Evolutionary conservation across 768 basidiomycete genomes (phyloP).

Genomic region (Phylloporus rhodoxanthus): DNA sequence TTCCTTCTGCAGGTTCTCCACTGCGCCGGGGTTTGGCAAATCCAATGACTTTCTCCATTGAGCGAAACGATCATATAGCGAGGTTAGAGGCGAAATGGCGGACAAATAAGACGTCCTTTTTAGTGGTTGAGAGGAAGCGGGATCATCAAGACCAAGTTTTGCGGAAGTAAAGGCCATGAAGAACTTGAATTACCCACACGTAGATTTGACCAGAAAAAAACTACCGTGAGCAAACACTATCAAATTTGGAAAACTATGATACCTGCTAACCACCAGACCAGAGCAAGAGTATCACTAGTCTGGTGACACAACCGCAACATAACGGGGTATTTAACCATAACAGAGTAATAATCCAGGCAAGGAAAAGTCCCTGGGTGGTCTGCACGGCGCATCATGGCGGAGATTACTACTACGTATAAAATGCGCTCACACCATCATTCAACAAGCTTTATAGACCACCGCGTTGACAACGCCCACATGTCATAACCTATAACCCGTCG

Average conservation of each 20-base stretch:
- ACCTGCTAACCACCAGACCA: no score
- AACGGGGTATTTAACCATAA: no score
- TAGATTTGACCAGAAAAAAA: constrained; percentile 32
- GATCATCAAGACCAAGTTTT: constrained; percentile 39
- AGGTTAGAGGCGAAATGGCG: constrained; percentile 50
- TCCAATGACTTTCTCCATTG: constrained; percentile 78
- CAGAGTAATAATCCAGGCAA: no score
- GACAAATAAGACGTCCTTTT: constrained; percentile 35
- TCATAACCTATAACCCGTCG: no score
- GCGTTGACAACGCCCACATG: no score
- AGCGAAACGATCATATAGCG: constrained; percentile 66
- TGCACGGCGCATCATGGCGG: no score
- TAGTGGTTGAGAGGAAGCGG: constrained; percentile 30
- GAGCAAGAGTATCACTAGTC: no score
- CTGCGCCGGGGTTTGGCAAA: constrained; percentile 86
- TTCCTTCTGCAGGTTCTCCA: constrained; percentile 91
- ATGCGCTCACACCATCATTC: no score
- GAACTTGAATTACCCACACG: constrained; percentile 11
- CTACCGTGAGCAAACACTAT: constrained; percentile 26
- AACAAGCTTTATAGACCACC: no score
- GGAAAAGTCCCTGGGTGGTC: no score
- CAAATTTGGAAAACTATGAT: constrained; percentile 11
- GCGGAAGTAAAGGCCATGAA: constrained; percentile 39
- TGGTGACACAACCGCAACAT: no score
- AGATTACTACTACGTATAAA: no score